Evolutionary conservation across 129 eudicot species (phyloP).

Genomic region (Flaveria brownii): DNA sequence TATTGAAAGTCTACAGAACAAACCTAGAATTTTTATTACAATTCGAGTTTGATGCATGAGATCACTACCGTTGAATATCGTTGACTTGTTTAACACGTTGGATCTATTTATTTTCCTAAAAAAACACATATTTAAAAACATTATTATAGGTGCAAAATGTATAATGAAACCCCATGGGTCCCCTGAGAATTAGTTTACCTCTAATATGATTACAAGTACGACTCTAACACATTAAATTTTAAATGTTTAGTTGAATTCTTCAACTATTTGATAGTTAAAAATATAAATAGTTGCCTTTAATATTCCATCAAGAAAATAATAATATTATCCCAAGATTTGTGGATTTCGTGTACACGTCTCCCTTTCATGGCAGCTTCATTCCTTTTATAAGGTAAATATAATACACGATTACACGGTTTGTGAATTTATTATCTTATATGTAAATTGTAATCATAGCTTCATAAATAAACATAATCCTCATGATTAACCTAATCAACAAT

Average conservation of each 20-base stretch:
- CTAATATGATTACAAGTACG: neutral
- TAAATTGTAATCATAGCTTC: neutral
- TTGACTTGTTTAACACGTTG: too few relatives aligned
- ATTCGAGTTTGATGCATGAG: too few relatives aligned
- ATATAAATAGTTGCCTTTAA: neutral
- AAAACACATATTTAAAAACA: too few relatives aligned
- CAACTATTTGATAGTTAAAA: neutral
- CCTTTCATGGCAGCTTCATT: neutral
- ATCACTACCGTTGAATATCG: too few relatives aligned
- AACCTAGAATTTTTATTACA: too few relatives aligned
- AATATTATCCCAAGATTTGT: neutral
- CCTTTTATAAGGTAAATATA: too few relatives aligned
- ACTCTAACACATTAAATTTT: neutral
- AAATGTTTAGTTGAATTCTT: constrained; percentile 1
- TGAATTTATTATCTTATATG: neutral
- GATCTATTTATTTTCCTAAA: too few relatives aligned
- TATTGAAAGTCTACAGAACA: too few relatives aligned
- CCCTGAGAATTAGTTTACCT: neutral
- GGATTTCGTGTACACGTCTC: neutral
- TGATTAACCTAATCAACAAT: neutral
- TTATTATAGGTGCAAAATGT: neutral
- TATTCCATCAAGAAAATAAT: neutral
- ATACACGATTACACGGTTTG: neutral
- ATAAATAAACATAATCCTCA: neutral
- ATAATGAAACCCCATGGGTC: neutral